A percentile compares a stretch with the other conserved stretches of the same genome.
Evolutionary conservation across 2,329 filamentous ascomycete genomes (phyloP).

Genomic region (Hypomyces rosellus): DNA sequence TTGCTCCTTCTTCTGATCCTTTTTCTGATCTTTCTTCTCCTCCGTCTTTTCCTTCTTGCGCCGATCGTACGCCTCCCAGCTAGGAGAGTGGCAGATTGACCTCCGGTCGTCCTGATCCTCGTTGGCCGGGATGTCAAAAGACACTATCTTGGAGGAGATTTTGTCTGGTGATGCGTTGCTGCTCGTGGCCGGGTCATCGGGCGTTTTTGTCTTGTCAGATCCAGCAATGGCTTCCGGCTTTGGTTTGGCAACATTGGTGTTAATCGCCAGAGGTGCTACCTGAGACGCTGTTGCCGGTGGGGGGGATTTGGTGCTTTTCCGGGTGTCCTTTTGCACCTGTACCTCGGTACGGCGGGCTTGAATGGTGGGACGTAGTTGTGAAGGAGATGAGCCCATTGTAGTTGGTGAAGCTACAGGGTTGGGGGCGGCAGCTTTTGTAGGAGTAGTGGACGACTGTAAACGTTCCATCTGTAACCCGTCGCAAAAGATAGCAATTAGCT

Average conservation of each 20-base stretch:
- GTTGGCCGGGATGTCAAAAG: slow-evolving; percentile 25
- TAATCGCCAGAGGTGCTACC: slow-evolving; percentile 13
- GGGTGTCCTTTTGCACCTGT: slow-evolving; percentile 3
- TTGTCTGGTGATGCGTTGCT: slow-evolving; percentile 16
- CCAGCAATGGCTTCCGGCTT: slow-evolving; percentile 6
- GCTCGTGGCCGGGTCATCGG: slow-evolving; percentile 3
- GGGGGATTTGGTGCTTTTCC: neutral
- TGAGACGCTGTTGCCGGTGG: slow-evolving; percentile 8
- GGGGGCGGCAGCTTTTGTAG: slow-evolving; percentile 4
- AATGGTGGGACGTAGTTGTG: slow-evolving; percentile 10
- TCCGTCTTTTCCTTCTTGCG: slow-evolving; percentile 49
- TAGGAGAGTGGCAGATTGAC: slow-evolving; percentile 54
- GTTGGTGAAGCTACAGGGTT: neutral
- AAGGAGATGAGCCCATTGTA: neutral
- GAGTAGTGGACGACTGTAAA: slow-evolving; percentile 10
- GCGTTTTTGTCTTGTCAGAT: slow-evolving; percentile 10
- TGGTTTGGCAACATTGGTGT: slow-evolving; percentile 9
- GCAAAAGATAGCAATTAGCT: neutral
- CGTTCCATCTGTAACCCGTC: slow-evolving; percentile 16
- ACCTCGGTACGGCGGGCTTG: slow-evolving; percentile 11
- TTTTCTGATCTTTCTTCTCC: slow-evolving; percentile 40
- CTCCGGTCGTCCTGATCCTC: slow-evolving; percentile 23
- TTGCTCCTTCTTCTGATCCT: slow-evolving; percentile 26
- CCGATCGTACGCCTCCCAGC: slow-evolving; percentile 52
- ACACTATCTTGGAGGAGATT: slow-evolving; percentile 21